A percentile compares a stretch with the other conserved stretches of the same genome.
These are phyloP conservation scores for Rauvolfia tetraphylla DNA, from an alignment of 257 asterid species.

Conservation along the genomic window DNA sequence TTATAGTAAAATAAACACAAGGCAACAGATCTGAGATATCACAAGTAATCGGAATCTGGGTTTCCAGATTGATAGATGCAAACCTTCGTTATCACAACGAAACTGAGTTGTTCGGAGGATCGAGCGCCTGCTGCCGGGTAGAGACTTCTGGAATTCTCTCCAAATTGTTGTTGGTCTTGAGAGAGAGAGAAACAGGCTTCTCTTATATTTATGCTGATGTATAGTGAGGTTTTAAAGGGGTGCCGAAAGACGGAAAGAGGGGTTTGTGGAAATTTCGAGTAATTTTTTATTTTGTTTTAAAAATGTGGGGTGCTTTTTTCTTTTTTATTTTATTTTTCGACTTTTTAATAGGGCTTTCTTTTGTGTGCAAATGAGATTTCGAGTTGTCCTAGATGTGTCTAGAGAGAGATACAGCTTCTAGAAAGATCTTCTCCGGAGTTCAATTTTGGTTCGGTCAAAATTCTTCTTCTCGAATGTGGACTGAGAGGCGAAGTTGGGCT, in stretches of 20 bases:
- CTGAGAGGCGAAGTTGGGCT: not conserved
- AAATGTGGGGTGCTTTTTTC: not conserved
- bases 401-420: slow-evolving; percentile 8
- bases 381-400: slow-evolving; percentile 11
- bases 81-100: not conserved
- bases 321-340: not conserved
- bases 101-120: slow-evolving; percentile 7
- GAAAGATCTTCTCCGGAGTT: slow-evolving; percentile 17
- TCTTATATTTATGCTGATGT: not conserved
- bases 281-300: not conserved
- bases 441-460: not conserved
- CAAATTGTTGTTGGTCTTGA: not conserved
- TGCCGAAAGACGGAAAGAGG: not conserved
- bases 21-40: slow-evolving; percentile 22
- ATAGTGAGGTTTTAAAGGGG: slow-evolving; percentile 2
- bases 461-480: not conserved
- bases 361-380: no score
- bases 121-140: slow-evolving; percentile 9
- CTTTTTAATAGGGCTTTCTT: not conserved
- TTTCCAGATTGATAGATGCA: not conserved
- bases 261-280: slow-evolving; percentile 16
- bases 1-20: not conserved
- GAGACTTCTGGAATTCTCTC: slow-evolving; percentile 21
- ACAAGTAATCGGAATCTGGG: not conserved
- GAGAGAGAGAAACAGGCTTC: not conserved